phyloP scores from a whole-genome alignment of 2,329 filamentous ascomycete genomes.

The Verticillium nubilum region DNA sequence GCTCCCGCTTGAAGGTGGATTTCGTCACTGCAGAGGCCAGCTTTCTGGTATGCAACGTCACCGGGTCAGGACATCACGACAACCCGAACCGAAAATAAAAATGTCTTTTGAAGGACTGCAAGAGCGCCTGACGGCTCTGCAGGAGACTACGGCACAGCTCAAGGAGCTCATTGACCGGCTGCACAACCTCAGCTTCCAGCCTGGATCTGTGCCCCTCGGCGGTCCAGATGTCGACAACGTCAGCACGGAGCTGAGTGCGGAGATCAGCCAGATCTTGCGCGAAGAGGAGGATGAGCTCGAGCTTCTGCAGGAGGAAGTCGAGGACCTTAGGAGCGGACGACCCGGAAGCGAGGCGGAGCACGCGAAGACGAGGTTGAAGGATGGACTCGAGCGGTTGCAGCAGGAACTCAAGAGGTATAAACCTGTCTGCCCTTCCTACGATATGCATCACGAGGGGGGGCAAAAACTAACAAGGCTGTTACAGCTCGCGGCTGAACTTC shows the following conservation, averaged over 20 bases:
- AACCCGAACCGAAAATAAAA: constrained; percentile 1
- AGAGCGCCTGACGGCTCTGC: constrained; percentile 53
- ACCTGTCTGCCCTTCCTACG: not conserved
- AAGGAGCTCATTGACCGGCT: constrained; percentile 55
- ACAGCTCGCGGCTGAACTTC: constrained; percentile 59
- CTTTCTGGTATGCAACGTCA: constrained; percentile 6
- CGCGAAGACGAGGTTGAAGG: constrained; percentile 60
- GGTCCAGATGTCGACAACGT: constrained; percentile 40
- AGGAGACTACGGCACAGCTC: constrained; percentile 56
- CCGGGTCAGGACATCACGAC: not conserved
- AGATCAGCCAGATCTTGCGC: constrained; percentile 74
- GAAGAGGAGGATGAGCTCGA: constrained; percentile 82
- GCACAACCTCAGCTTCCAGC: constrained; percentile 51
- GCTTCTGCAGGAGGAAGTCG: constrained; percentile 69
- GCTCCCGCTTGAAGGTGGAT: not conserved
- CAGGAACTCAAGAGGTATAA: constrained; percentile 65
- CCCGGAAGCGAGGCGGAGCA: constrained; percentile 50
- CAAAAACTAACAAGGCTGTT: constrained; percentile 5
- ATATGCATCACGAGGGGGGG: not conserved
- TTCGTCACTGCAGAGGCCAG: constrained; percentile 17
- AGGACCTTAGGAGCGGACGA: constrained; percentile 54
- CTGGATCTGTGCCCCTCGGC: constrained; percentile 49
- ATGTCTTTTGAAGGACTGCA: constrained; percentile 58
- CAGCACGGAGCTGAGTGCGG: constrained; percentile 67
- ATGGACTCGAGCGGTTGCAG: constrained; percentile 60